Evolutionary conservation across 176 grass and related monocot genomes (phyloP), one percentile per base, ranked within the genome.

Genomic region (Phragmites australis): DNA sequence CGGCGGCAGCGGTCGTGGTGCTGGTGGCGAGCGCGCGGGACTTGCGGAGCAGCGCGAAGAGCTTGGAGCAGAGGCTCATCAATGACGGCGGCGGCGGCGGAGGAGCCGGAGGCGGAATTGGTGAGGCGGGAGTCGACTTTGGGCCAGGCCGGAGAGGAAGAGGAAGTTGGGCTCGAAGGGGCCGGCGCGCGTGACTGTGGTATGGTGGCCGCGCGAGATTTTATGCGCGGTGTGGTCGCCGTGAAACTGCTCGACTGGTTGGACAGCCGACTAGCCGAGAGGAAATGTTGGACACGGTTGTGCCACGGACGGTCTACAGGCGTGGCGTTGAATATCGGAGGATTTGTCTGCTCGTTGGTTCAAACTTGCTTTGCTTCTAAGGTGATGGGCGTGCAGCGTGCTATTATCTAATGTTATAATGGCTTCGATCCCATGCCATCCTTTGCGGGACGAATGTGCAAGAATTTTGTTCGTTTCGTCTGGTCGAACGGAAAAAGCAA

Each of bases 41-140:
- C 86, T 92, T 93, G 25, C 86, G 86, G 53, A 99, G 71, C 48
- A 93, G 77, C 43, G 88, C 82, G 14, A 85, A 77, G 82, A 99
- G 82, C 69, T 84, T 99, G 74, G 90, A 81, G 82, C 77, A 85
- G 47, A 89, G n/a, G 40, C 71, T 74, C 87, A 89, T 85, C 71
- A 85, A 85, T 63, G 14, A 30, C 71, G 54, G 40, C 77, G 55
- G 54, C 41, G 39, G 62, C 55, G 54, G 54, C 58, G 40, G 74
- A 1, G 37, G 6, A 42, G 40, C 59, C 13, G 25, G 72, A 65
- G 40, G 32, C 76, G 37, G 9, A 23, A 2, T 49, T 21, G 29
- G 16, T n/a, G 23, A 46, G 31, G 22, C 1, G 21, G 21, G 37
- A 1, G 31, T 59, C 61, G 21, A 19, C 39, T 63, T 17, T 8